Conservation (phyloP, 768 basidiomycete genomes). For the Xerocomus spinulosus region DNA sequence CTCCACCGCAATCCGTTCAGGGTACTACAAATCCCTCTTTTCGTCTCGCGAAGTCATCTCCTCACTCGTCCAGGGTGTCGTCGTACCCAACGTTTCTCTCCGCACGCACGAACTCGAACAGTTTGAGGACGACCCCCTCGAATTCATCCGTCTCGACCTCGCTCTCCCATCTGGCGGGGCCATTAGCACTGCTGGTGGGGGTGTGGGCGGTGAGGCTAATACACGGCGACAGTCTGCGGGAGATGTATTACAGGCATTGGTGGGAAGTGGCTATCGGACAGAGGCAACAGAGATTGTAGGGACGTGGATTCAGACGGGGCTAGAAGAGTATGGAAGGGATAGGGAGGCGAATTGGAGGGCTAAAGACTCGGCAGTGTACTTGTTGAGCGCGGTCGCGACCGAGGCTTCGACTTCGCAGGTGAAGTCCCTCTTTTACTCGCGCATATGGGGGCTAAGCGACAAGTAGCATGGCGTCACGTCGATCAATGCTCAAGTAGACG, state of each 20-base stretch:
- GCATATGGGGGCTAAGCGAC: background rate
- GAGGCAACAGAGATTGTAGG: conserved; percentile 87
- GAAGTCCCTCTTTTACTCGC: background rate
- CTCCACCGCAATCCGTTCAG: conserved; percentile 86
- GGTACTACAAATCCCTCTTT: conserved; percentile 77
- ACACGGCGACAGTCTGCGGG: conserved; percentile 91
- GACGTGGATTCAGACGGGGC: conserved; percentile 73
- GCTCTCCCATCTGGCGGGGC: conserved; percentile 43
- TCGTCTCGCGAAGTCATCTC: conserved; percentile 77
- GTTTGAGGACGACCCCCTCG: conserved; percentile 96
- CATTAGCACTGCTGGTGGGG: conserved; percentile 33
- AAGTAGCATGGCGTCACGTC: conserved; percentile 86
- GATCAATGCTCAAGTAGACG: conserved; percentile 86
- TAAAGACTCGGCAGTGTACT: conserved; percentile 90
- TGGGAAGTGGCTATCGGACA: conserved; percentile 71
- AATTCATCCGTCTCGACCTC: conserved; percentile 56
- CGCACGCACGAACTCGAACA: conserved; percentile 89
- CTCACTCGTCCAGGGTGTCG: conserved; percentile 81
- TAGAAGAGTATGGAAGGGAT: conserved; percentile 64
- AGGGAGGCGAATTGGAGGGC: conserved; percentile 71
- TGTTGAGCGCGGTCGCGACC: conserved; percentile 91
- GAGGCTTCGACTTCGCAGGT: conserved; percentile 84
- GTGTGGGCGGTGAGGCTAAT: conserved; percentile 52
- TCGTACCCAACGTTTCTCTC: conserved; percentile 88
- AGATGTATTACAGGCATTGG: conserved; percentile 91